Evolutionary conservation across 1,284 basidiomycete species (phyloP), one percentile per base, ranked within the genome.

Genomic region (Naganishia liquefaciens): DNA sequence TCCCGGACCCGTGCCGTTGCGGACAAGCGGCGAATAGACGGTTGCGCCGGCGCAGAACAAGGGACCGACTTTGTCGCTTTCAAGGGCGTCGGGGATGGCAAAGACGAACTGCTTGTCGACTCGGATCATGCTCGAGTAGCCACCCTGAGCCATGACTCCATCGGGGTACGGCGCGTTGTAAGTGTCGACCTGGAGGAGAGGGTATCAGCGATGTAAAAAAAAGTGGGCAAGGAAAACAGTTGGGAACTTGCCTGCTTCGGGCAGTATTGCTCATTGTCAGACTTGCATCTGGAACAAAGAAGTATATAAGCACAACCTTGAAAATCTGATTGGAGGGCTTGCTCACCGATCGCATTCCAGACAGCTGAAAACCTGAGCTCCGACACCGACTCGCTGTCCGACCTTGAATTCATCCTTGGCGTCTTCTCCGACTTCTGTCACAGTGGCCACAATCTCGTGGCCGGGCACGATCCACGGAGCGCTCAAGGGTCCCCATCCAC

Each of bases 221-320:
- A 2, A 5, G 15, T 6, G 19, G 17, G 33, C 4, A 21, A 21
- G 37, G 40, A 30, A 28, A 21, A 19, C 13, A 39, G 25, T 13
- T 13, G 11, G 25, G 27, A 21, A 62, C 49, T 52, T 39, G 40
- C 50, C 28, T 49, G 39, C 39, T 79, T 70, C 7, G 74, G 76
- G 69, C 81, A 82, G 68, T 86, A 85, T 69, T 83, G 82, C 74
- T 87, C 85, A 68, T 83, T 82, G 69, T 82, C 82, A 37, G 74
- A 73, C 64, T 82, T 82, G 79, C 86, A 88, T 51, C 81, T 79
- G 81, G 80, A 54, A 77, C 80, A 11, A 46, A 86, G 81, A 73
- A 85, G 83, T 2, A 86, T 85, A 27, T 87, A 86, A 17, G 88
- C 85, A 40, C 15, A 30, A 52, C 17, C 43, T 21, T 28, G 52